phyloP scores from a whole-genome alignment of 106 monocot genomes.

The Allium sativum region DNA sequence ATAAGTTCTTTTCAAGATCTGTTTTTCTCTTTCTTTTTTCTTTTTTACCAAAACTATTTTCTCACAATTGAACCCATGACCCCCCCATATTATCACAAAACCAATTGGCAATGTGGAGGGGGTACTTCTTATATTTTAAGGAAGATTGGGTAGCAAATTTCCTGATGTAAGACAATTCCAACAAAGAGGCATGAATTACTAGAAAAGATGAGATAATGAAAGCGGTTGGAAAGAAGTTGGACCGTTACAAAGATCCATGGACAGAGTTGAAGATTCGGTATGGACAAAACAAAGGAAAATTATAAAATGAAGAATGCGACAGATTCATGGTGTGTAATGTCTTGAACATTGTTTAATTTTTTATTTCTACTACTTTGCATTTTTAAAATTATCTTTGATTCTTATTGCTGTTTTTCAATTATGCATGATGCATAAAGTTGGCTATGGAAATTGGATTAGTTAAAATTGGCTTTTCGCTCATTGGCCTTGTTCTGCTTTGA shows the following conservation, averaged over 20 bases:
- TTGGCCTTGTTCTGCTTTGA: slow-evolving; percentile 76
- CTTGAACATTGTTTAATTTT: background rate
- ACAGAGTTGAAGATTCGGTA: slow-evolving; percentile 77
- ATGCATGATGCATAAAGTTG: slow-evolving; percentile 80
- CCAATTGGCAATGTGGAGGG: too few relatives aligned
- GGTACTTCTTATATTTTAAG: too few relatives aligned
- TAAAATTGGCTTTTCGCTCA: slow-evolving; percentile 60
- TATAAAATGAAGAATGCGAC: slow-evolving; percentile 85
- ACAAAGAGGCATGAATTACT: slow-evolving; percentile 73
- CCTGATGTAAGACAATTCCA: too few relatives aligned
- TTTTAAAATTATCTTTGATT: background rate
- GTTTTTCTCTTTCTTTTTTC: too few relatives aligned
- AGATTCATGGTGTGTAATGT: slow-evolving; percentile 56
- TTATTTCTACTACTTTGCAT: background rate
- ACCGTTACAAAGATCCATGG: slow-evolving; percentile 82
- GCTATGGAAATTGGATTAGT: slow-evolving; percentile 81
- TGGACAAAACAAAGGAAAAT: slow-evolving; percentile 78
- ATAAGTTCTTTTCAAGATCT: too few relatives aligned
- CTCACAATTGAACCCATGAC: too few relatives aligned
- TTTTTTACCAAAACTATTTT: too few relatives aligned
- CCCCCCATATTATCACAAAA: too few relatives aligned
- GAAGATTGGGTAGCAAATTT: too few relatives aligned
- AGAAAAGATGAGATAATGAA: slow-evolving; percentile 85
- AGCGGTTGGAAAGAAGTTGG: slow-evolving; percentile 71
- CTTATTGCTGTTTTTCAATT: slow-evolving; percentile 24